Evolutionary conservation across 2,329 filamentous ascomycete species (phyloP).

Genomic region (Claviceps lovelessii): DNA sequence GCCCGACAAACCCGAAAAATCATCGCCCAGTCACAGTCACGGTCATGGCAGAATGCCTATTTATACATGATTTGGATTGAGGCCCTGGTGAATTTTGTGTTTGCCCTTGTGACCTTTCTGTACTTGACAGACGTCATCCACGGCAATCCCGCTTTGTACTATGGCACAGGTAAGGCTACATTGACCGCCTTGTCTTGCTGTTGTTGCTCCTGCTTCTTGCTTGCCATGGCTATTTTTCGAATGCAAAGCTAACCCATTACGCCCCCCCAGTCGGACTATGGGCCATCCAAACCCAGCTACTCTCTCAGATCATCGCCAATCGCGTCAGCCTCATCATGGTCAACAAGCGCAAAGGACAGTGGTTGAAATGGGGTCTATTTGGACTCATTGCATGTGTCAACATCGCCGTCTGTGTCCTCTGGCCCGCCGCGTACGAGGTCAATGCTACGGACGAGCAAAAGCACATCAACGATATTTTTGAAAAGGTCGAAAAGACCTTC

Average conservation of each 20-base stretch:
- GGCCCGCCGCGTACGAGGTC: constrained; percentile 21
- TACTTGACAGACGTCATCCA: constrained; percentile 12
- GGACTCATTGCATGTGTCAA: constrained; percentile 22
- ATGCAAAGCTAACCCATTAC: not conserved
- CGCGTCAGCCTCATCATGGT: constrained; percentile 27
- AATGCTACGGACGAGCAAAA: constrained; percentile 3
- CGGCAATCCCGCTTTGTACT: constrained; percentile 2
- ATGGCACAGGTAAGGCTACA: constrained; percentile 3
- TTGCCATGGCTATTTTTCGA: too few relatives aligned
- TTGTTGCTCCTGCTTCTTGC: not conserved
- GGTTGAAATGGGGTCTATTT: constrained; percentile 23
- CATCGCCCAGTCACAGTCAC: constrained; percentile 6
- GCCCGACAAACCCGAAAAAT: constrained; percentile 11
- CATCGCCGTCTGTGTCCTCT: constrained; percentile 25
- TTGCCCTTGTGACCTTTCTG: constrained; percentile 14
- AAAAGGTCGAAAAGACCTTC: constrained; percentile 26
- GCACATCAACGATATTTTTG: constrained; percentile 10
- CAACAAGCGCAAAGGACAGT: constrained; percentile 18
- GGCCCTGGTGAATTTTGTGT: constrained; percentile 12
- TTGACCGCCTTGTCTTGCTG: not conserved
- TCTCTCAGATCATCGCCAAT: constrained; percentile 32
- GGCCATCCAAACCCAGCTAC: constrained; percentile 22
- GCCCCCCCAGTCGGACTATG: constrained; percentile 6
- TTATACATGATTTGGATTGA: constrained; percentile 16
- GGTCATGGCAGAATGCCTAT: constrained; percentile 9